Base-by-base conservation (phyloP, 176 grass and related monocot genomes). In the Tillandsia leiboldiana region DNA sequence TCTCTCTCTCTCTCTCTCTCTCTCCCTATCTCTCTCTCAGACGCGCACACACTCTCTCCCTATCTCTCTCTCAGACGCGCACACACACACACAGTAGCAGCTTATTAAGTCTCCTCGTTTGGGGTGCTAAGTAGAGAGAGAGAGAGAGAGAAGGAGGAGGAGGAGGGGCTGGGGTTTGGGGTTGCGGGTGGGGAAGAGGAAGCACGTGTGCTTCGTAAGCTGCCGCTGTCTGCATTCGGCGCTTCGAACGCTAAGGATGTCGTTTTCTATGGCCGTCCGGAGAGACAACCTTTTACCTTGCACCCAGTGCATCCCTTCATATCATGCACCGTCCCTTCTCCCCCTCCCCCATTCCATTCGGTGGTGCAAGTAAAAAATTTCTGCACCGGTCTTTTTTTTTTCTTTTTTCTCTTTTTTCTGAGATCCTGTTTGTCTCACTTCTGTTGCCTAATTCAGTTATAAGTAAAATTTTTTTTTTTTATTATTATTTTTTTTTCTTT, bases 151-250 rank as follows among this genome's bases (percentile, higher is more conserved):
- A 28, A 56, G 33, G 3, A 12, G 22, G 2, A 4, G 53, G 51
- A 14, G 1, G 14, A 1, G 51, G 1, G 22, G 11, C 14, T n/a
- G 48, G 27, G 67, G 50, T 9, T 69, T 53, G 58, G 68, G 75
- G 61, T 68, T 33, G 27, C 2, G 4, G 23, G 52, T n/a, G 29
- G 64, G 49, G 62, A 70, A 6, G 53, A 15, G 50, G 63, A 27
- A 67, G 74, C 72, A 96, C 87, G 91, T 96, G 91, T 83, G 82
- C 79, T 74, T 75, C 68, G 70, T 70, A 74, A 82, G 84, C 73
- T 59, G 77, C 69, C 68, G 68, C 20, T 78, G 76, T 79, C 70
- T 63, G 69, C 73, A 65, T 61, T 69, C 17, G 75, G 72, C 52
- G 74, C 52, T 78, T 56, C 52, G 13, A 56, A 13, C 52, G 52